Evolutionary conservation across 257 asterid species (phyloP), one percentile per base, ranked within the genome.

Genomic region (Rubia yunnanensis): DNA sequence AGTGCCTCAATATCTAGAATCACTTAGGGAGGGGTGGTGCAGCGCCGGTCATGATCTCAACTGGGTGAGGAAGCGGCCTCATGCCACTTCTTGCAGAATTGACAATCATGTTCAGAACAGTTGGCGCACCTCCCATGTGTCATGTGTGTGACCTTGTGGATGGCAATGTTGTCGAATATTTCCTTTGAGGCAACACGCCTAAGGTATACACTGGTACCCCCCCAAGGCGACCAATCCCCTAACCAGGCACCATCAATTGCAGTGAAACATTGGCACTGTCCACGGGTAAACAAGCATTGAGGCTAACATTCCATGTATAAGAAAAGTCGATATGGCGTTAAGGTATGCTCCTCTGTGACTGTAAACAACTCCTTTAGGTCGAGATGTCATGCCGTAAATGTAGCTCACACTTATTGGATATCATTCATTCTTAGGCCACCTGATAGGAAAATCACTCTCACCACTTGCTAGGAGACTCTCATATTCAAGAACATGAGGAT

Each of bases 241-340:
- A 66, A 49, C 53, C 7, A 75, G 50, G 59, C 76, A 75, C 83
- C 80, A 79, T 0, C 70, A 80, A 1, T 79, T 79, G 64, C 80
- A 75, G 55, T 79, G 83, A 60, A 79, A 79, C 80, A 70, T 79
- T 2, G 83, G 83, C 1, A 79, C 80, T 3, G 83, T 79, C 83
- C 83, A 79, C 31, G 75, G 78, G 62, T 79, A 79, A 56, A 72
- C 76, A 11, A 78, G 80, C 76, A 70, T 54, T 3, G 64, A 35
- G n/a, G n/a, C n/a, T 23, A 66, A 38, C 83, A 74, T 78, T 27
- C 63, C 75, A 61, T 78, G 83, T 49, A 78, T 60, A 17, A 65
- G 65, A 61, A 57, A 24, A 13, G 80, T 68, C 0, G 76, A 70
- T 14, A 78, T 68, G 49, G 83, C 46, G 56, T 78, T 78, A 26